A percentile compares a stretch with the other conserved stretches of the same genome.
Evolutionary conservation across 495 filamentous ascomycete genomes (phyloP).

Genomic region (Aspergillus hancockii): DNA sequence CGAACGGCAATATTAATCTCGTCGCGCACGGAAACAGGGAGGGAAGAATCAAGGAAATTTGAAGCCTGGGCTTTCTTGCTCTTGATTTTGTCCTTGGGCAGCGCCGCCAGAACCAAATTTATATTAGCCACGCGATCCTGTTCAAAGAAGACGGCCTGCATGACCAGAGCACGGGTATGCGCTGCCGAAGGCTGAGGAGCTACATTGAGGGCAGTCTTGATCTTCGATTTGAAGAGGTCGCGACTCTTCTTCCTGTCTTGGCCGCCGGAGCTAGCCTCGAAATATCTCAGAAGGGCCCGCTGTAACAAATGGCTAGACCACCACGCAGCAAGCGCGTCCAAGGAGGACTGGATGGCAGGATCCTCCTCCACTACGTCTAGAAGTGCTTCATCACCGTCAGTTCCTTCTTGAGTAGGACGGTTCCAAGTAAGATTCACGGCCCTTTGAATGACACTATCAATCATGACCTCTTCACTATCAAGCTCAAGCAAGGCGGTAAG

Average conservation of each 20-base stretch:
- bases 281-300: conserved; percentile 61
- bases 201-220: conserved; percentile 68
- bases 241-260: conserved; percentile 40
- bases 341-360: conserved; percentile 78
- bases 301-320: conserved; percentile 79
- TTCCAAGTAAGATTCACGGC: conserved; percentile 94
- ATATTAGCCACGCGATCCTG: conserved; percentile 48
- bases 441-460: conserved; percentile 73
- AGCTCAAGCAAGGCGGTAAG: conserved; percentile 70
- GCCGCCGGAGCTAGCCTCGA: conserved; percentile 51
- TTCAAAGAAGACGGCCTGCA: conserved; percentile 54
- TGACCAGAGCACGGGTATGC: conserved; percentile 75
- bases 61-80: conserved; percentile 28
- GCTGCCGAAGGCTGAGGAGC: conserved; percentile 79
- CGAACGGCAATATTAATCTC: conserved; percentile 73
- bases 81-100: conserved; percentile 47
- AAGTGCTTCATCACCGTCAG: conserved; percentile 61
- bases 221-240: conserved; percentile 52
- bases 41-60: conserved; percentile 50
- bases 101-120: conserved; percentile 47
- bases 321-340: conserved; percentile 91
- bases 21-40: conserved; percentile 52
- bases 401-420: conserved; percentile 65
- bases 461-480: conserved; percentile 78
- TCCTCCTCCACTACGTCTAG: conserved; percentile 88